Percentiles rank a stretch among this genome's conserved stretches.
phyloP scores from a whole-genome alignment of 202 grass and related monocot genomes.

The Schoenoplectus tabernaemontani region DNA sequence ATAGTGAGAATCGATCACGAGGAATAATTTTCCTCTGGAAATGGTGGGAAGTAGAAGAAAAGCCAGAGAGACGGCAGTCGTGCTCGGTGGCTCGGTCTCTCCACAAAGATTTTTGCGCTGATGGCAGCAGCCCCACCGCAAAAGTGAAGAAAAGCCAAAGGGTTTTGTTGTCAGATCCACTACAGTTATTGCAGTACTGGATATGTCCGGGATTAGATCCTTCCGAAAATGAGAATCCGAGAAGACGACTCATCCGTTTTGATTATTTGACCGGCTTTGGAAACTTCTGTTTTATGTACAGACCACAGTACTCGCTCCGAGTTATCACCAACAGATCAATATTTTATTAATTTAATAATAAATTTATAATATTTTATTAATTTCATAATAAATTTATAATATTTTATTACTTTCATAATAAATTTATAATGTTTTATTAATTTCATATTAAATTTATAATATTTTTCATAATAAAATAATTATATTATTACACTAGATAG shows the following conservation, averaged over 20 bases:
- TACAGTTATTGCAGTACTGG: not conserved
- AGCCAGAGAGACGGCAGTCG: not conserved
- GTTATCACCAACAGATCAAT: no score
- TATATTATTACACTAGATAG: no score
- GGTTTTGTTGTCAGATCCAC: not conserved
- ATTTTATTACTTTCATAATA: no score
- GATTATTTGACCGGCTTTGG: not conserved
- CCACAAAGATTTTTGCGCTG: not conserved
- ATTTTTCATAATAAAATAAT: no score
- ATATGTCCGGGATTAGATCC: not conserved
- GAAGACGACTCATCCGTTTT: not conserved
- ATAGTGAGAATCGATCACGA: not conserved
- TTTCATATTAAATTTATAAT: no score
- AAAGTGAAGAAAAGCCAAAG: not conserved
- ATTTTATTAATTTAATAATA: no score
- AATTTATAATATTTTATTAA: no score
- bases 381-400: no score
- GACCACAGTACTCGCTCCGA: no score
- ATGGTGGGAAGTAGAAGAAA: conserved; percentile 3
- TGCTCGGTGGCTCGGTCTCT: not conserved
- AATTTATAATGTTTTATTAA: no score
- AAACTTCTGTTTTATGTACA: no score
- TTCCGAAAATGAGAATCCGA: no score
- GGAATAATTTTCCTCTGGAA: not conserved
- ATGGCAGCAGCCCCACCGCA: conserved; percentile 3